These are phyloP conservation scores for Xylaria sp. DNA, from an alignment of 495 filamentous ascomycete species.

Conservation along the genomic window DNA sequence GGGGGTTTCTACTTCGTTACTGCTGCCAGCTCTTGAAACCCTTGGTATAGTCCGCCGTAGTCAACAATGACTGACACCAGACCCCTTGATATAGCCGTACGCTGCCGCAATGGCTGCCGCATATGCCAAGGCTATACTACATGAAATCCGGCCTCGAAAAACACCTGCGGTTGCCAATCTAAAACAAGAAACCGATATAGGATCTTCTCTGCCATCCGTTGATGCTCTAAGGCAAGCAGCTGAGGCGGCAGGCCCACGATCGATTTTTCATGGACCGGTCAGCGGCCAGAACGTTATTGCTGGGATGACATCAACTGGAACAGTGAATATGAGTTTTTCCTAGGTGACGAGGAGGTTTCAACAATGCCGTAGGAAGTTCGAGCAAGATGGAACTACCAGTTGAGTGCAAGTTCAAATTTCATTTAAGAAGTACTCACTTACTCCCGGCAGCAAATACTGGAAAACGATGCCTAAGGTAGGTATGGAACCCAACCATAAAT, in stretches of 20 bases:
- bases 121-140: conserved; percentile 47
- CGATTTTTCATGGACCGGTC: conserved; percentile 10
- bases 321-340: conserved; percentile 1
- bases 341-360: not conserved
- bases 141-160: conserved; percentile 2
- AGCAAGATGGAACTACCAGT: too few species aligned
- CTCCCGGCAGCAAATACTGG: too few species aligned
- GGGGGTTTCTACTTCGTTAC: not conserved
- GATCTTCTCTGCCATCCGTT: not conserved
- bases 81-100: conserved; percentile 31
- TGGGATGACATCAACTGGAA: not conserved
- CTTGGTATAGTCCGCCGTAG: not conserved
- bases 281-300: conserved; percentile 10
- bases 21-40: not conserved
- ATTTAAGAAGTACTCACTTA: too few species aligned
- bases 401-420: too few species aligned
- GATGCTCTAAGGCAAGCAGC: not conserved
- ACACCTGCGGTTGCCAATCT: not conserved
- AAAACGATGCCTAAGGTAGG: too few species aligned
- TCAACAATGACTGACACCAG: not conserved
- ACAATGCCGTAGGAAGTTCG: not conserved
- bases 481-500: too few species aligned
- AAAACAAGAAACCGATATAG: not conserved
- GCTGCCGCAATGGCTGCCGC: conserved; percentile 50
- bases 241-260: not conserved